A percentile compares a stretch with the other conserved stretches of the same genome.
Conservation (phyloP, 768 basidiomycete species). For the Rhodotorula toruloides region DNA sequence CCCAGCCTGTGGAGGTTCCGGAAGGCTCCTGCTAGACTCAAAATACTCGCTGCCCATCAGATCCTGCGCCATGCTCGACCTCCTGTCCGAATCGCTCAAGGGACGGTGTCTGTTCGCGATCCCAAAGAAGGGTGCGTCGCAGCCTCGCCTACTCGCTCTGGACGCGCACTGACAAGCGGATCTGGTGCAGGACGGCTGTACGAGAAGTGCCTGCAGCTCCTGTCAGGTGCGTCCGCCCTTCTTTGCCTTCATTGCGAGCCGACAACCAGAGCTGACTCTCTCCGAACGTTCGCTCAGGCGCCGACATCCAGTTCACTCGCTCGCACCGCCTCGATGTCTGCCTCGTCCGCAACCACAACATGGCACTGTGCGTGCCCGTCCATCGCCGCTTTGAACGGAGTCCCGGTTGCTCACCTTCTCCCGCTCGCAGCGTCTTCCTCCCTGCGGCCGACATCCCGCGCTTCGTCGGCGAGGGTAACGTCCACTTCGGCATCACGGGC, state of each 20-base stretch:
- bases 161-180: not conserved
- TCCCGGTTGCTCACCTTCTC: not conserved
- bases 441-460: slow-evolving; percentile 96
- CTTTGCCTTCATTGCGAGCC: not conserved
- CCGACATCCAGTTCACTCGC: slow-evolving; percentile 90
- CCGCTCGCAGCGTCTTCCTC: slow-evolving; percentile 71
- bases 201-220: slow-evolving; percentile 79
- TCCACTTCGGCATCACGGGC: slow-evolving; percentile 94
- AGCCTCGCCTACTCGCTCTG: not conserved
- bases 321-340: slow-evolving; percentile 84
- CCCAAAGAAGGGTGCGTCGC: slow-evolving; percentile 82
- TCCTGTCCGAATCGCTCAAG: slow-evolving; percentile 71
- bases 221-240: slow-evolving; percentile 59
- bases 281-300: slow-evolving; percentile 57
- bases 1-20: no score
- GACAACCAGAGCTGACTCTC: not conserved
- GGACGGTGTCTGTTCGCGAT: slow-evolving; percentile 89
- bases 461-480: slow-evolving; percentile 94
- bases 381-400: not conserved
- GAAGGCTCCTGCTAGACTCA: no score
- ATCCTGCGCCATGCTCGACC: slow-evolving; percentile 34
- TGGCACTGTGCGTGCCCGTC: slow-evolving; percentile 65
- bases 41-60: no score
- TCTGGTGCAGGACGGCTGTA: slow-evolving; percentile 65
- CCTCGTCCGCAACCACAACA: slow-evolving; percentile 84